phyloP scores from a whole-genome alignment of 2,329 filamentous ascomycete species.

The Davidsoniella virescens region DNA sequence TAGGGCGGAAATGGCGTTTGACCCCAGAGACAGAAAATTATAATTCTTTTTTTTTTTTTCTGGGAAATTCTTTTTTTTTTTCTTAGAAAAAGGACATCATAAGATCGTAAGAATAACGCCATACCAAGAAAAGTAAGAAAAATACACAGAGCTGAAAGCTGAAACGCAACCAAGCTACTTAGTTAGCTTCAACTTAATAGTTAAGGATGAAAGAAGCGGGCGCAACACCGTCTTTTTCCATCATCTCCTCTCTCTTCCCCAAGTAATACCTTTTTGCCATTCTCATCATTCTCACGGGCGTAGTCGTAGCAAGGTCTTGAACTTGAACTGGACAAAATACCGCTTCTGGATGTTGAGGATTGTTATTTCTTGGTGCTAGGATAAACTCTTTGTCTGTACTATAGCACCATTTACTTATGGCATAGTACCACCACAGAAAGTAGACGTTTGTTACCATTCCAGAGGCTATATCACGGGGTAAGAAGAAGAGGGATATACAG shows the following conservation, averaged over 20 bases:
- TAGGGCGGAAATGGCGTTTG: too few relatives aligned
- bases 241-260: too few relatives aligned
- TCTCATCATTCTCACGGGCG: too few relatives aligned
- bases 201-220: not conserved
- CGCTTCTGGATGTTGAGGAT: too few relatives aligned
- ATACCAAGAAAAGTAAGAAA: not conserved
- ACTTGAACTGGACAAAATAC: too few relatives aligned
- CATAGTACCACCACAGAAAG: too few relatives aligned
- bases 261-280: too few relatives aligned
- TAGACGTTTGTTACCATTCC: not conserved
- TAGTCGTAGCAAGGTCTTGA: too few relatives aligned
- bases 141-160: constrained; percentile 5
- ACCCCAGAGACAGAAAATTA: too few relatives aligned
- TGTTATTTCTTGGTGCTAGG: too few relatives aligned
- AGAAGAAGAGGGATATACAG: not conserved
- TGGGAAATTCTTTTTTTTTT: not conserved
- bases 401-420: not conserved
- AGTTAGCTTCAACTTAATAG: not conserved
- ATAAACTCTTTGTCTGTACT: not conserved
- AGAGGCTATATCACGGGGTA: not conserved
- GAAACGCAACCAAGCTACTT: constrained; percentile 4
- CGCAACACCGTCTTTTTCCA: too few relatives aligned
- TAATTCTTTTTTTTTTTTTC: not conserved
- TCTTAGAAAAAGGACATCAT: not conserved
- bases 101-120: too few relatives aligned